Percentiles rank a stretch among this genome's conserved stretches.
These are phyloP conservation scores for Trametes hirsuta DNA, from an alignment of 1,284 basidiomycete genomes.

Conservation along the genomic window DNA sequence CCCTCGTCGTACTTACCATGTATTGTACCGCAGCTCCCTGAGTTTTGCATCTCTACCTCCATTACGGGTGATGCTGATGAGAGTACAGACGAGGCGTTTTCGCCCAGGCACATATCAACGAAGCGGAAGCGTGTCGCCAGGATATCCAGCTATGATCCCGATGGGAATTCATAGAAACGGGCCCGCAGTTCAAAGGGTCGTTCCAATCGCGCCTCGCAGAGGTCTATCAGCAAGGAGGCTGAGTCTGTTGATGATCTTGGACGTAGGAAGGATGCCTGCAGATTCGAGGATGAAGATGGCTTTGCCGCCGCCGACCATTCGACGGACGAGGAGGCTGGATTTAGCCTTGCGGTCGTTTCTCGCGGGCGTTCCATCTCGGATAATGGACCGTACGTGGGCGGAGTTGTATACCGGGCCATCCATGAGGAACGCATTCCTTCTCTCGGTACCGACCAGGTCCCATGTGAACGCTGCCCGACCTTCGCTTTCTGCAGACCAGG, in stretches of 20 bases:
- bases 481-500: conserved; percentile 78
- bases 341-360: neutral
- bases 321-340: neutral
- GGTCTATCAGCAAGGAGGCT: neutral
- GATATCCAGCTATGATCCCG: neutral
- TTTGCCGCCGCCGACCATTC: neutral
- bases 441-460: conserved; percentile 68
- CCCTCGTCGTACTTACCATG: neutral
- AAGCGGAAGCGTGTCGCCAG: neutral
- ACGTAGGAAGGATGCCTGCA: neutral
- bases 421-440: conserved; percentile 51
- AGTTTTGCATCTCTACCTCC: conserved; percentile 48
- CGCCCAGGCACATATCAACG: conserved; percentile 1
- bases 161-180: neutral
- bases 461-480: conserved; percentile 74
- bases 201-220: neutral
- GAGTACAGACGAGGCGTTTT: conserved; percentile 15
- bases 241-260: neutral
- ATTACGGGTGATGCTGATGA: neutral
- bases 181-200: neutral
- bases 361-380: neutral
- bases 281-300: neutral
- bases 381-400: conserved; percentile 26
- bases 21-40: conserved; percentile 55
- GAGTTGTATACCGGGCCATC: conserved; percentile 69